Percentiles rank a stretch among this genome's conserved stretches.
phyloP scores from a whole-genome alignment of 805 yeast species.

The Lachancea thermotolerans region DNA sequence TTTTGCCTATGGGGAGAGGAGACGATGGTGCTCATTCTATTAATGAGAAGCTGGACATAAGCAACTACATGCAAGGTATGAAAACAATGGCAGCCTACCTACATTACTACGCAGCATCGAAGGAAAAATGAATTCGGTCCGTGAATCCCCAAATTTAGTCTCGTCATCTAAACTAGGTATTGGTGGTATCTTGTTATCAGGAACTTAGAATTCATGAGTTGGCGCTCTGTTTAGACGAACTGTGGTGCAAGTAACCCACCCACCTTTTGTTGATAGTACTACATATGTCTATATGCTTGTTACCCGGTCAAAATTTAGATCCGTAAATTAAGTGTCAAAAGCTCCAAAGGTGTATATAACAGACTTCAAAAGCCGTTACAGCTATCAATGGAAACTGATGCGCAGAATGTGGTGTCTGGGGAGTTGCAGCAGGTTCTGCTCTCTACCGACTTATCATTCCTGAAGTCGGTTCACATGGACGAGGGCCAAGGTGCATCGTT shows the following conservation, averaged over 20 bases:
- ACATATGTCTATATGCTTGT: no score
- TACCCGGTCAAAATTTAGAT: no score
- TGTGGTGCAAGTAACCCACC: no score
- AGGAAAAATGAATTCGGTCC: constrained; percentile 16
- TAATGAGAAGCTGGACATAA: constrained; percentile 85
- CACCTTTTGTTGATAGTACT: no score
- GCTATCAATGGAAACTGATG: constrained; percentile 24
- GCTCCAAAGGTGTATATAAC: no score
- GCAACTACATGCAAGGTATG: constrained; percentile 88
- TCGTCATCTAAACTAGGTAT: not conserved
- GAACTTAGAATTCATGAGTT: no score
- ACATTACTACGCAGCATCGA: constrained; percentile 63
- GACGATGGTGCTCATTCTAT: constrained; percentile 99
- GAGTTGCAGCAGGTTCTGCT: constrained; percentile 29
- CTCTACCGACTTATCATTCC: constrained; percentile 12
- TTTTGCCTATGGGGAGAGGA: constrained; percentile 97
- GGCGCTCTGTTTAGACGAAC: no score
- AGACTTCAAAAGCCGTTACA: no score
- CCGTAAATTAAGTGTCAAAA: no score
- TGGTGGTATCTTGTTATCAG: no score
- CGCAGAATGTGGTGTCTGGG: constrained; percentile 19
- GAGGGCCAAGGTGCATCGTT: not conserved
- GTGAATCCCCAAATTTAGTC: not conserved
- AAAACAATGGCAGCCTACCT: constrained; percentile 90
- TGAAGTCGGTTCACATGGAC: constrained; percentile 1